phyloP scores from a whole-genome alignment of 2,329 filamentous ascomycete genomes.

The Phialocephala sp. region DNA sequence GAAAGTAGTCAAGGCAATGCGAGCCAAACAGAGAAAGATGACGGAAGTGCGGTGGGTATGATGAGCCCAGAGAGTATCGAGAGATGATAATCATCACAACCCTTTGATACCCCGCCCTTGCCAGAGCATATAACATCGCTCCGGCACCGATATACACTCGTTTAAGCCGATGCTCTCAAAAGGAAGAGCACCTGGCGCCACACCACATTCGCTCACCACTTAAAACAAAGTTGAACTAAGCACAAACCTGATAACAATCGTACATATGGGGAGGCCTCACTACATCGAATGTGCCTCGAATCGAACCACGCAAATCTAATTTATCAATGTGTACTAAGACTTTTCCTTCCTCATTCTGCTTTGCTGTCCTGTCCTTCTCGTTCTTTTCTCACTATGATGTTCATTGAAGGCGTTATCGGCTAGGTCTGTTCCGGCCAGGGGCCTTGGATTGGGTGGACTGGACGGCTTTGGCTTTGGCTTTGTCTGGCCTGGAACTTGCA shows the following conservation, averaged over 20 bases:
- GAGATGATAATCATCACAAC: conserved; percentile 15
- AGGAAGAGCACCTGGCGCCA: not conserved
- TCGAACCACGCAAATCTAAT: not conserved
- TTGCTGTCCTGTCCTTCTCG: not conserved
- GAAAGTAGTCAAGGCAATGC: conserved; percentile 59
- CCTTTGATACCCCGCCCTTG: not conserved
- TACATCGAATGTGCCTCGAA: not conserved
- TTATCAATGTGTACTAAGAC: conserved; percentile 9
- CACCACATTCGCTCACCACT: not conserved
- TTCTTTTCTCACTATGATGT: not conserved
- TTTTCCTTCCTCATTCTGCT: not conserved
- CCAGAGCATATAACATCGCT: not conserved
- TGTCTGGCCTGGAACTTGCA: not conserved
- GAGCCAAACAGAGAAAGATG: conserved; percentile 67
- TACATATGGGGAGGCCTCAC: conserved; percentile 2
- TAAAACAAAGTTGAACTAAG: not conserved
- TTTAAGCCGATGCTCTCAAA: not conserved
- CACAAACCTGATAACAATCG: not conserved
- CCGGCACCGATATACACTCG: not conserved
- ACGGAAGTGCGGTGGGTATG: conserved; percentile 74
- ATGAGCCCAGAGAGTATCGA: conserved; percentile 78
- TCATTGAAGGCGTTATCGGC: conserved; percentile 8
- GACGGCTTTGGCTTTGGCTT: not conserved
- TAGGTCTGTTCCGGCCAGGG: not conserved
- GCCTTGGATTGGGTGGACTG: conserved; percentile 3